phyloP scores from a whole-genome alignment of 306 rosid genomes.

The Macrotyloma uniflorum region DNA sequence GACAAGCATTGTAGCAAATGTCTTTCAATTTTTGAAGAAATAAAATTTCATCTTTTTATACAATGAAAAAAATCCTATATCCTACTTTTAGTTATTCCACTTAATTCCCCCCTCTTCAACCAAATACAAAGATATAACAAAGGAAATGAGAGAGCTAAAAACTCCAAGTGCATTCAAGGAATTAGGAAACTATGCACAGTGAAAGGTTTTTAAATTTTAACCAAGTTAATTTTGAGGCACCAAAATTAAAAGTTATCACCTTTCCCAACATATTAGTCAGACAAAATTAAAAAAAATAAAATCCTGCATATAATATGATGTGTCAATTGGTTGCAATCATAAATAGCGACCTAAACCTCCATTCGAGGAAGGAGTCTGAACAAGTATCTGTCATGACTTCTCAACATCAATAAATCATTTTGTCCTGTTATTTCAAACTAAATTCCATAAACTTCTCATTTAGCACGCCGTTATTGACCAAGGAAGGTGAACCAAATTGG shows the following conservation, averaged over 20 bases:
- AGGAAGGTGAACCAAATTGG: slow-evolving; percentile 13
- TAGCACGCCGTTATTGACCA: neutral
- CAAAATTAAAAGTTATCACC: neutral
- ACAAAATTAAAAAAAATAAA: neutral
- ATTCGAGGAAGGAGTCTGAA: neutral
- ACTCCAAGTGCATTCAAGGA: slow-evolving; percentile 6
- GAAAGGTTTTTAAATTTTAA: neutral
- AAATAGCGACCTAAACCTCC: neutral
- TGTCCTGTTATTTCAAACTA: neutral
- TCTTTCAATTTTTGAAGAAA: neutral
- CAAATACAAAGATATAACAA: neutral
- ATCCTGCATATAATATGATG: neutral
- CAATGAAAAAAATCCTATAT: neutral
- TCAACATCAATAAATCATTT: neutral
- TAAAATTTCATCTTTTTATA: slow-evolving; percentile 1
- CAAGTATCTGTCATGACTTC: neutral
- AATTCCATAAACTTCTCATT: neutral
- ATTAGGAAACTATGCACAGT: neutral
- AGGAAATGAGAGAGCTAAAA: neutral
- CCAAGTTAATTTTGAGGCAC: neutral
- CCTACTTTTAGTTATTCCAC: neutral
- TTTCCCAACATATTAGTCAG: neutral
- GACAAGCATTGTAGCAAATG: neutral
- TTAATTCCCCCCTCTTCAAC: neutral
- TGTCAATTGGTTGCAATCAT: slow-evolving; percentile 2